Conservation (phyloP, 192 early-diverging fungal genomes). For the Chytriomyces hyalinus region DNA sequence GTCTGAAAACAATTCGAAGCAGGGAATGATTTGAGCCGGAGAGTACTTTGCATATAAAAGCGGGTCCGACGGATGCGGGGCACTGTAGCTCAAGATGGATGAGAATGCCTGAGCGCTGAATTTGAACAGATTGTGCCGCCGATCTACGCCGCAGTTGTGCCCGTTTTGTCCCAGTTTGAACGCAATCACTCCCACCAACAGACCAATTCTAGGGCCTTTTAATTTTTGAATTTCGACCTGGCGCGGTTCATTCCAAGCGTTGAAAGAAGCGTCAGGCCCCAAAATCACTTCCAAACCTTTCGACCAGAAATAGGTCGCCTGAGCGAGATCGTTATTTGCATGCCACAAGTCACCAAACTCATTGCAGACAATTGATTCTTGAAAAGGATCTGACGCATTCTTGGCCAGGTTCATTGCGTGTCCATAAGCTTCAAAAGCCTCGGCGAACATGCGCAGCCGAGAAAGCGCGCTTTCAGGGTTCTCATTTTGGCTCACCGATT, state of each 20-base stretch:
- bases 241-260: constrained; percentile 6
- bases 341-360: constrained; percentile 34
- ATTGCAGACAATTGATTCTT: background rate
- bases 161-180: background rate
- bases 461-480: background rate
- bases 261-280: background rate
- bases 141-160: background rate
- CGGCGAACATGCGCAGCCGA: constrained; percentile 10
- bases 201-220: background rate
- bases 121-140: background rate
- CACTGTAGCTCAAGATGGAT: background rate
- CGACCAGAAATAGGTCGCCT: constrained; percentile 20
- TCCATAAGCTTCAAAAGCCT: constrained; percentile 25
- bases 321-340: constrained; percentile 16
- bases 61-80: constrained; percentile 10
- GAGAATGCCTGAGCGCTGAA: background rate
- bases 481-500: background rate
- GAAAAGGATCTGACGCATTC: background rate
- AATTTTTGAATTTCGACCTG: no score
- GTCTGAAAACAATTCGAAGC: constrained; percentile 8
- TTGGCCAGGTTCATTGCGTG: background rate
- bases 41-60: constrained; percentile 14
- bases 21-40: background rate
- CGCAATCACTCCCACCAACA: background rate
- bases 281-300: background rate